These are phyloP conservation scores for Cantharellus cinnabarinus DNA, from an alignment of 768 basidiomycete genomes.

Conservation along the genomic window DNA sequence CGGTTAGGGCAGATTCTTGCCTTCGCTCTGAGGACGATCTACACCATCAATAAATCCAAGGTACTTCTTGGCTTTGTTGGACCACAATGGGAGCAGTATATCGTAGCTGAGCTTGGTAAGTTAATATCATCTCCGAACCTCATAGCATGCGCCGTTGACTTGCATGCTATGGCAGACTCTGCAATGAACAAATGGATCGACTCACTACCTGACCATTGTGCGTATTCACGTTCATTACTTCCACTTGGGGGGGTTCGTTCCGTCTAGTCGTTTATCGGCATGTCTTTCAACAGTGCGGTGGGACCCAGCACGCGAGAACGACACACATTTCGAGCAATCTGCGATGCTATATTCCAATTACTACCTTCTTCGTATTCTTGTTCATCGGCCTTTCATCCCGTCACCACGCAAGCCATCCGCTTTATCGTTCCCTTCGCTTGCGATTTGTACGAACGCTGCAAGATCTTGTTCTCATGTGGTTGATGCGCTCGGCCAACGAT, in stretches of 20 bases:
- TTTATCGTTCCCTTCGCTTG: slow-evolving; percentile 41
- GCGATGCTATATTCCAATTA: slow-evolving; percentile 37
- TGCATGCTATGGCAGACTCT: slow-evolving; percentile 19
- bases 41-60: slow-evolving; percentile 47
- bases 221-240: not conserved
- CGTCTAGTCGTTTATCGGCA: not conserved
- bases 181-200: slow-evolving; percentile 57
- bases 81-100: slow-evolving; percentile 39
- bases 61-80: slow-evolving; percentile 30
- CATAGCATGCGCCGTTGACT: not conserved
- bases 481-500: slow-evolving; percentile 31
- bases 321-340: slow-evolving; percentile 35
- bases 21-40: slow-evolving; percentile 40
- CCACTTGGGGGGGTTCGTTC: not conserved
- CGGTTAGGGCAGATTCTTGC: slow-evolving; percentile 41
- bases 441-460: slow-evolving; percentile 68
- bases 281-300: slow-evolving; percentile 27
- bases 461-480: slow-evolving; percentile 52
- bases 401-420: slow-evolving; percentile 30
- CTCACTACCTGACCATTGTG: slow-evolving; percentile 45
- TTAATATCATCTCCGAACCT: not conserved
- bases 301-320: slow-evolving; percentile 30
- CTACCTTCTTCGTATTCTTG: slow-evolving; percentile 47
- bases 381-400: slow-evolving; percentile 64
- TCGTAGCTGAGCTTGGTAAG: slow-evolving; percentile 35